These are phyloP conservation scores for Camillea tinctor DNA, from an alignment of 2,329 filamentous ascomycete species.

Conservation along the genomic window DNA sequence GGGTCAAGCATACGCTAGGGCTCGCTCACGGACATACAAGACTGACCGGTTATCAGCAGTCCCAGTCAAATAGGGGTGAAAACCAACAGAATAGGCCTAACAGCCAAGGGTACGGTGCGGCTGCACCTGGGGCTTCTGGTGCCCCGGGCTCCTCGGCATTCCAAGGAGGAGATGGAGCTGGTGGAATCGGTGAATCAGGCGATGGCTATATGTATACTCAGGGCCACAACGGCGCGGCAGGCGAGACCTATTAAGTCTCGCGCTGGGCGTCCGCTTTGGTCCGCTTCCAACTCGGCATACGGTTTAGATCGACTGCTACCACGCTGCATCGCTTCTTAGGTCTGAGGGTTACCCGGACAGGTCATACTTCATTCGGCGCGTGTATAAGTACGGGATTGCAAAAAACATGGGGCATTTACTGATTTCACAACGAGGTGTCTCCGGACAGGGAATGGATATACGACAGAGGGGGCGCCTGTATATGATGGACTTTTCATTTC, in stretches of 20 bases:
- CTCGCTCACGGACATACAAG: slow-evolving; percentile 9
- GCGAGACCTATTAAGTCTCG: slow-evolving; percentile 49
- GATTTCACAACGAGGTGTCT: slow-evolving; percentile 16
- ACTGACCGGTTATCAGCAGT: slow-evolving; percentile 56
- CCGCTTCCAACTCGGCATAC: slow-evolving; percentile 4
- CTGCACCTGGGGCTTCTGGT: slow-evolving; percentile 39
- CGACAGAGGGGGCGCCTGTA: slow-evolving; percentile 26
- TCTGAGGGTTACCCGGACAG: slow-evolving; percentile 14
- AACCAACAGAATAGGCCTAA: slow-evolving; percentile 48
- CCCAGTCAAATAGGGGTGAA: slow-evolving; percentile 72
- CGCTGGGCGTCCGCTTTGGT: slow-evolving; percentile 15
- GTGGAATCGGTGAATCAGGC: slow-evolving; percentile 43
- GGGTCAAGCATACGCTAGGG: slow-evolving; percentile 6
- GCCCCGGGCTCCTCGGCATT: slow-evolving; percentile 43
- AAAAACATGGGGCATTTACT: slow-evolving; percentile 10
- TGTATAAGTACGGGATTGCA: slow-evolving; percentile 35
- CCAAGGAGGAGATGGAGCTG: slow-evolving; percentile 43
- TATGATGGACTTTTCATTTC: slow-evolving; percentile 21
- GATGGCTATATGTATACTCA: slow-evolving; percentile 54
- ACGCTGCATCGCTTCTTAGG: slow-evolving; percentile 8
- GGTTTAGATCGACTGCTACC: slow-evolving; percentile 3
- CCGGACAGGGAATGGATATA: slow-evolving; percentile 17
- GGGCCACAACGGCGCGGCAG: slow-evolving; percentile 57
- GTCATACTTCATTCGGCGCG: slow-evolving; percentile 27
- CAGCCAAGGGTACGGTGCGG: slow-evolving; percentile 52